Percentiles rank a stretch among this genome's conserved stretches.
phyloP scores from a whole-genome alignment of 768 basidiomycete species.

The Trametes gibbosa region DNA sequence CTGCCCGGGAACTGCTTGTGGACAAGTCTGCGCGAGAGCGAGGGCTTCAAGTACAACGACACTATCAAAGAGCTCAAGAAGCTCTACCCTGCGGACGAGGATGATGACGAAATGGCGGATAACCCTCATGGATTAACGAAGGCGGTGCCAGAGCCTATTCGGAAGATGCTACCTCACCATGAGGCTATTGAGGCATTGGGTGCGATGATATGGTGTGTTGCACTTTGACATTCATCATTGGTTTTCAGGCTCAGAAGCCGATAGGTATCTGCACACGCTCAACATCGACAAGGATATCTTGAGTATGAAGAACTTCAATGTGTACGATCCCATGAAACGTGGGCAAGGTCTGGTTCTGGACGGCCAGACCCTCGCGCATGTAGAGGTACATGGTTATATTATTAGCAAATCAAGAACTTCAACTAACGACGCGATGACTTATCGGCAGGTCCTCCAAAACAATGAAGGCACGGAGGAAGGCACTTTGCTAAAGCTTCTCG shows the following conservation, averaged over 20 bases:
- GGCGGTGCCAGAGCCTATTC: constrained; percentile 68
- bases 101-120: constrained; percentile 46
- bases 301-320: constrained; percentile 95
- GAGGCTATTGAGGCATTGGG: constrained; percentile 84
- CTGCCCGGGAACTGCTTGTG: constrained; percentile 82
- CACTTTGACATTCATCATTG: neutral
- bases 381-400: constrained; percentile 59
- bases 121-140: constrained; percentile 38
- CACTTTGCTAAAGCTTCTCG: constrained; percentile 77
- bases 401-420: neutral
- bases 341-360: constrained; percentile 87
- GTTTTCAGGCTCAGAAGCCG: constrained; percentile 22
- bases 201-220: constrained; percentile 79
- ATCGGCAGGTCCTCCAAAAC: constrained; percentile 72
- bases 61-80: constrained; percentile 65
- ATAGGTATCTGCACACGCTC: constrained; percentile 82
- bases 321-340: constrained; percentile 92
- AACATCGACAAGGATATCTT: constrained; percentile 96
- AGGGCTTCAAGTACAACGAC: constrained; percentile 76
- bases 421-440: neutral
- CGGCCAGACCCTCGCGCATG: constrained; percentile 91
- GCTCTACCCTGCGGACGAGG: constrained; percentile 52
- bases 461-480: constrained; percentile 94
- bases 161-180: constrained; percentile 61
- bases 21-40: constrained; percentile 80